Conservation (phyloP, 1,284 basidiomycete genomes). For the Fomitopsis pinicola region DNA sequence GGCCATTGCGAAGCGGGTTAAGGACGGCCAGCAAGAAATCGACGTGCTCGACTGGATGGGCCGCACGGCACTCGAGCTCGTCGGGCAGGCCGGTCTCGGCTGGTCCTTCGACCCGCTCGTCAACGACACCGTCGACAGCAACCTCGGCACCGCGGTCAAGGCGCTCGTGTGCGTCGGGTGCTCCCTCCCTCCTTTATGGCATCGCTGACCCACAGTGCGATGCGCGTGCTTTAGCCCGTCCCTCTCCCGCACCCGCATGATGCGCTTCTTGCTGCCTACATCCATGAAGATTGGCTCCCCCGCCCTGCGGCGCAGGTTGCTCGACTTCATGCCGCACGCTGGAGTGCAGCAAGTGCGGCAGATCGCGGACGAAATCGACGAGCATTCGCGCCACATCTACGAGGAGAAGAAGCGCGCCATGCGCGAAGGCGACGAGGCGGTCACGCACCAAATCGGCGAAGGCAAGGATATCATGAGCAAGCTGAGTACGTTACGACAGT, state of each 20-base stretch:
- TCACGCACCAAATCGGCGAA: slow-evolving; percentile 23
- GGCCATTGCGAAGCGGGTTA: slow-evolving; percentile 8
- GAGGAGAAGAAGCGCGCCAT: slow-evolving; percentile 22
- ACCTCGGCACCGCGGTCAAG: slow-evolving; percentile 28
- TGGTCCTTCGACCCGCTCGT: slow-evolving; percentile 35
- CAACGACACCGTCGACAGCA: slow-evolving; percentile 19
- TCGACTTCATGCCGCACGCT: slow-evolving; percentile 13
- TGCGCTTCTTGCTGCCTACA: slow-evolving; percentile 11
- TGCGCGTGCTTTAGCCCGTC: slow-evolving; percentile 9
- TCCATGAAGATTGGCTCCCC: slow-evolving; percentile 8
- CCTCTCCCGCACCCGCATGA: slow-evolving; percentile 4
- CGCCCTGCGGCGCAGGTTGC: slow-evolving; percentile 9
- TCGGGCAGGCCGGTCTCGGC: slow-evolving; percentile 31
- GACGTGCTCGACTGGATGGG: slow-evolving; percentile 35
- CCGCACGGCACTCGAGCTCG: slow-evolving; percentile 29
- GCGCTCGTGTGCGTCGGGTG: slow-evolving; percentile 20
- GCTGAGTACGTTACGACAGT: slow-evolving; percentile 17
- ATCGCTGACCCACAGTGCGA: neutral
- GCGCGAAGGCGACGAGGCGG: slow-evolving; percentile 21
- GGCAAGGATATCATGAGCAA: slow-evolving; percentile 29
- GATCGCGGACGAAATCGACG: slow-evolving; percentile 17
- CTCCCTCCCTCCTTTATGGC: neutral
- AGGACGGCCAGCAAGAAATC: slow-evolving; percentile 22
- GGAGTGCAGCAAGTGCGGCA: slow-evolving; percentile 10
- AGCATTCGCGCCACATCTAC: slow-evolving; percentile 13